These are phyloP conservation scores for Chamaecyparis obtusa DNA, from an alignment of 75 land plant genomes.

Conservation along the genomic window DNA sequence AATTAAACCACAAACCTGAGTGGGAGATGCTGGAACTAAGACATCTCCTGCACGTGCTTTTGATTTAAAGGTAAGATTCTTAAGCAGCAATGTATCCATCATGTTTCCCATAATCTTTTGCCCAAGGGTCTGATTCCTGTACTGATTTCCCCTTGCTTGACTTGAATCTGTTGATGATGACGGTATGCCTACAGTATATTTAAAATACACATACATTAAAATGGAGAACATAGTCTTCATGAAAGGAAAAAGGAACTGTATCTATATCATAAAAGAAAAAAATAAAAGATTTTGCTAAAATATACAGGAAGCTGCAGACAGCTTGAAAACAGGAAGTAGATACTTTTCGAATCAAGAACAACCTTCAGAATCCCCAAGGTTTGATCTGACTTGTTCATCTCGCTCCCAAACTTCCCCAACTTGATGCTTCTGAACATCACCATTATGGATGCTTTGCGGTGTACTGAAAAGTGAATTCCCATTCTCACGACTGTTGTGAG, in stretches of 20 bases:
- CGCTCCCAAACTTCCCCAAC: constrained; percentile 23
- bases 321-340: background rate
- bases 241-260: background rate
- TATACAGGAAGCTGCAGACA: background rate
- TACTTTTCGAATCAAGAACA: background rate
- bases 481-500: constrained; percentile 23
- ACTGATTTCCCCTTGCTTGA: constrained; percentile 23
- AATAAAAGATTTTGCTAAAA: background rate
- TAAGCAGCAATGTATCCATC: constrained; percentile 86
- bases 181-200: constrained; percentile 31
- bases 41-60: constrained; percentile 33
- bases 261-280: background rate
- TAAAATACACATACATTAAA: background rate
- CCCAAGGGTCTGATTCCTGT: constrained; percentile 68
- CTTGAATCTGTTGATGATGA: constrained; percentile 32
- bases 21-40: constrained; percentile 46
- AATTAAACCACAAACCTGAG: constrained; percentile 34
- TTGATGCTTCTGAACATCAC: constrained; percentile 19
- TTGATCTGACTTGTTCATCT: constrained; percentile 26
- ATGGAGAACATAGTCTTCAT: background rate
- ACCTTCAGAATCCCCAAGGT: constrained; percentile 65
- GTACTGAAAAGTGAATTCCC: constrained; percentile 23
- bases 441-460: constrained; percentile 30
- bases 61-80: constrained; percentile 73
- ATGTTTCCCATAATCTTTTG: constrained; percentile 86